Base-by-base conservation (phyloP, 371 early-diverging fungal genomes). In the Mortierella sp. region DNA sequence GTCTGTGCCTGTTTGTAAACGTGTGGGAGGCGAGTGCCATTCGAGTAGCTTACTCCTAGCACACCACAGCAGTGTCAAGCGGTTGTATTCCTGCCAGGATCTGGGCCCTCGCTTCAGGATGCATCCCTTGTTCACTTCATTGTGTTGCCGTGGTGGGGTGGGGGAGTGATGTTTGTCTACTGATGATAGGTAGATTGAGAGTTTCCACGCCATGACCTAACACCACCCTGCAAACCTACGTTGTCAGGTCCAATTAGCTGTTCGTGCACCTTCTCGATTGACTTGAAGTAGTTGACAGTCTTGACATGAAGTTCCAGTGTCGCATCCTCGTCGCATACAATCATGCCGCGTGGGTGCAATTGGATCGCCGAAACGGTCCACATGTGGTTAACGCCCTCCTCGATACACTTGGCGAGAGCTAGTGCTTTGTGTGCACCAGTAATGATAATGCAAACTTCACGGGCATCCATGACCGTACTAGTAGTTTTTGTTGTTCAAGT, bases 281-380 rank as follows among this genome's bases (percentile, higher is more conserved):
- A 90, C 82, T 92, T 93, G 83, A 94, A 95, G 80, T 95, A 94
- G 79, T 92, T 91, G 54, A 94, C 94, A 7, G 94, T 94, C 85
- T 95, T 95, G 62, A 95, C 95, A 58, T 95, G 94, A 37, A 95
- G 83, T 76, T 95, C 95, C 40, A 94, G 78, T 1, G 94, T 94
- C 17, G 95, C 92, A 67, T 95, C 95, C 80, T 95, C 95, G 79
- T 95, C 95, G 68, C 94, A 94, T 22, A 94, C 93, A 78, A 95
- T 85, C 81, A 95, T 83, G n/a, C 93, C 91, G 54, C 91, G 90
- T 40, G 94, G 93, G 60, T 95, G 95, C 67, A 92, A 80, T 78
- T 95, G 95, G 57, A 95, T 88, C n/a, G 93, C 93, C 21, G 93
- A 92, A 54, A 95, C 93, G 10, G 95, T 95, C 93, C 94, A 94